Percentiles rank a stretch among this genome's conserved stretches.
phyloP scores from a whole-genome alignment of 805 yeast species.

The Priceomyces medius region DNA sequence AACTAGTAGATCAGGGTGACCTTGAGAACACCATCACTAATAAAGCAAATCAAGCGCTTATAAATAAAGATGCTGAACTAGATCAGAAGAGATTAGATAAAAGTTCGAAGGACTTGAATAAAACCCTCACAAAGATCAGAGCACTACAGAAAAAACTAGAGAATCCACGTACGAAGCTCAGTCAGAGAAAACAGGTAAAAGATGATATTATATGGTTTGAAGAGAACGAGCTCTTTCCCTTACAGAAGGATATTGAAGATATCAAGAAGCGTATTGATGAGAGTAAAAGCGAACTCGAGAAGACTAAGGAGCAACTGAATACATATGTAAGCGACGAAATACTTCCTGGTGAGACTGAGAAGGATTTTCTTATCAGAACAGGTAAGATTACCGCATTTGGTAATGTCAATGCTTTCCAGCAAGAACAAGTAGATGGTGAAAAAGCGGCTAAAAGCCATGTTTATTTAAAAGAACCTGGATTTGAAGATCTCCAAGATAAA shows the following conservation, averaged over 20 bases:
- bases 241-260: constrained; percentile 63
- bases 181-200: constrained; percentile 55
- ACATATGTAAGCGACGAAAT: constrained; percentile 26
- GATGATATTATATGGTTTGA: constrained; percentile 55
- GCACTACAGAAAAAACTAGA: constrained; percentile 48
- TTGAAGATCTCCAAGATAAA: constrained; percentile 22
- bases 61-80: constrained; percentile 62
- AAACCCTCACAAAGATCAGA: constrained; percentile 42
- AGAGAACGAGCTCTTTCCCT: constrained; percentile 49
- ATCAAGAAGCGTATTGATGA: constrained; percentile 36
- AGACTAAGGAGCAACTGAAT: constrained; percentile 16
- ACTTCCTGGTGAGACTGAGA: constrained; percentile 71
- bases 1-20: constrained; percentile 73
- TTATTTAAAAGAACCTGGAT: constrained; percentile 51
- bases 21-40: constrained; percentile 73
- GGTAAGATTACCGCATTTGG: constrained; percentile 96
- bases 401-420: constrained; percentile 55
- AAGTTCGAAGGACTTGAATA: constrained; percentile 48
- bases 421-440: constrained; percentile 30
- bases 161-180: constrained; percentile 59
- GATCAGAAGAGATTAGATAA: constrained; percentile 77
- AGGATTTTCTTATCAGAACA: constrained; percentile 78
- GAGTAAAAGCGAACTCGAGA: constrained; percentile 39
- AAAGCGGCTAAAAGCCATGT: constrained; percentile 37
- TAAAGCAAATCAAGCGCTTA: constrained; percentile 63